Percentiles rank a stretch among this genome's conserved stretches.
phyloP scores from a whole-genome alignment of 148 eudicot species.

The Rhododendron williamsianum region DNA sequence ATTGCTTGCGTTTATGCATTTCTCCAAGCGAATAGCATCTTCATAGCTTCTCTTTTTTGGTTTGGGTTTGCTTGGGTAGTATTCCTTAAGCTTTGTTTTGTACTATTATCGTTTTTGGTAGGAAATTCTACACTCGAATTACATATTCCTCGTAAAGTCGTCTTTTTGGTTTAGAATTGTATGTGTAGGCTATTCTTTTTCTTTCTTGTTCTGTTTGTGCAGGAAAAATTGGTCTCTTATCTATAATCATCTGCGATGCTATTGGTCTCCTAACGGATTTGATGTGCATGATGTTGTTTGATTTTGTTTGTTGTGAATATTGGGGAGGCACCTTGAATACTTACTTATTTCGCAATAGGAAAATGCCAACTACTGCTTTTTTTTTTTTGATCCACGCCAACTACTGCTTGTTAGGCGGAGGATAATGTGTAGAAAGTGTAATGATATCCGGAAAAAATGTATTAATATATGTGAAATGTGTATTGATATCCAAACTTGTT shows the following conservation, averaged over 20 bases:
- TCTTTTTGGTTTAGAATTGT: neutral
- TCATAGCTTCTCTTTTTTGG: neutral
- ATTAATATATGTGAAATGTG: neutral
- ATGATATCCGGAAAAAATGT: too few species aligned
- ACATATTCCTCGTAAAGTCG: neutral
- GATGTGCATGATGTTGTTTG: neutral
- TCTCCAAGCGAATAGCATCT: neutral
- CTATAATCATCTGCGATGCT: neutral
- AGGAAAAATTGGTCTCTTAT: neutral
- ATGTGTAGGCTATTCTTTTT: neutral
- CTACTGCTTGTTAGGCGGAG: neutral
- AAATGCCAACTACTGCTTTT: too few species aligned
- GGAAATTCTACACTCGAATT: neutral
- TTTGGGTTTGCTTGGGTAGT: neutral
- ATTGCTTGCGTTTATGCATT: constrained; percentile 1
- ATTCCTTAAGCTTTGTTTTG: neutral
- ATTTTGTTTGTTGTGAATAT: neutral
- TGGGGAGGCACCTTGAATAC: neutral
- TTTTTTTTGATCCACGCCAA: too few species aligned
- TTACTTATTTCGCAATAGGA: neutral
- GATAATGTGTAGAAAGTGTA: neutral
- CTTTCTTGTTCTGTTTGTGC: neutral
- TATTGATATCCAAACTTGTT: neutral
- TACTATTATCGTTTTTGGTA: neutral
- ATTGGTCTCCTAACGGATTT: neutral